Evolutionary conservation across 2,329 filamentous ascomycete species (phyloP), one percentile per base, ranked within the genome.

Genomic region (Ascochyta pisi): DNA sequence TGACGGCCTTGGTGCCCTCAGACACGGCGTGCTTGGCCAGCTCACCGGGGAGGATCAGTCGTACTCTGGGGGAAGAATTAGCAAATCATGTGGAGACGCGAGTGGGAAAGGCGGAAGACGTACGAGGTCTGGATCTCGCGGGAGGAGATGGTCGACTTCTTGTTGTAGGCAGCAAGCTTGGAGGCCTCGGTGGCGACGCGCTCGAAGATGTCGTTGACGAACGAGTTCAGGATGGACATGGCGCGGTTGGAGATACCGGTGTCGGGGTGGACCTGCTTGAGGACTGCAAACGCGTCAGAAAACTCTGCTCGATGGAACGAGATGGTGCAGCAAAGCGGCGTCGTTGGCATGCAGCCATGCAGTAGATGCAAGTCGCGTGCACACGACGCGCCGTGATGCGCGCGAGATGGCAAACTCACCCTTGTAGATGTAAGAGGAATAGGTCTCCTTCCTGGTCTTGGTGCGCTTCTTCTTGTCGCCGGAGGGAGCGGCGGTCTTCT

Each of bases 381-480:
- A 49, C 22, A 39, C 29, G 44, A 59, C 51, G 64, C 56, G 58
- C 57, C 41, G 35, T 57, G 34, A 27, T 23, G 22, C 19, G 27
- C 40, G 40, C 35, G 51, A 37, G 26, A 12, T 33, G 33, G 42
- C 46, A 63, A 62, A 77, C 86, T 80, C 77, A 97, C 94, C 95
- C 86, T 98, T 99, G 91, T 98, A 99, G 83, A 99, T 99, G 88
- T 99, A 99, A 53, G 92, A 96, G 71, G 91, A 96, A 86, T 99
- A 99, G n/a, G 95, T 99, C 87, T 99, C 95, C 90, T 98, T 98
- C 83, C 95, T 89, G 69, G 93, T 91, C 93, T 99, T 99, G 84
- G 92, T 96, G 78, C 95, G 92, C 93, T 98, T 99, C 91, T 99
- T 99, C 92, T 98, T 98, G 74, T 98, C 95, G 66, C 95, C 95